Evolutionary conservation across 305 asterid species (phyloP).

Genomic region (Stenogyne calaminthoides): DNA sequence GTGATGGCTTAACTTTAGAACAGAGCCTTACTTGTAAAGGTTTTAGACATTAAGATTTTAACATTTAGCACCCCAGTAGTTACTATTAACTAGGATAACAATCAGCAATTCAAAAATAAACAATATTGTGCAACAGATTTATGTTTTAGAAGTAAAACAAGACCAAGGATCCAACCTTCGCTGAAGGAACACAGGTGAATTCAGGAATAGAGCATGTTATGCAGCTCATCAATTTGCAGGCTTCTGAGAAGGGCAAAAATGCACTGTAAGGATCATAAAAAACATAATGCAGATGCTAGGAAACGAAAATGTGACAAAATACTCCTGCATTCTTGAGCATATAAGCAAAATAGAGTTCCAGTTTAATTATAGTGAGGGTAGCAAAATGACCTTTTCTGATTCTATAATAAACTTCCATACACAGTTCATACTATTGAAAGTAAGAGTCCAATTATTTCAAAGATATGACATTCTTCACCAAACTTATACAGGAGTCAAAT

Average conservation of each 20-base stretch:
- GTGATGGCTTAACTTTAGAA: too few species aligned
- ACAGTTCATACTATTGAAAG: not conserved
- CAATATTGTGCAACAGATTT: conserved; percentile 4
- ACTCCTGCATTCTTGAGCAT: not conserved
- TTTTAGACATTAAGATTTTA: not conserved
- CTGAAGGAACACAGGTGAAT: conserved; percentile 83
- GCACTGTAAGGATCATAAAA: conserved; percentile 22
- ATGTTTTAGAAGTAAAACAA: not conserved
- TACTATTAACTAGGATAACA: not conserved
- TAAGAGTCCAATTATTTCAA: not conserved
- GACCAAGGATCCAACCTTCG: conserved; percentile 62
- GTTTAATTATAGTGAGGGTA: not conserved
- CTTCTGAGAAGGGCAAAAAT: conserved; percentile 55
- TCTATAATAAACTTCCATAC: not conserved
- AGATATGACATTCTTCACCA: not conserved
- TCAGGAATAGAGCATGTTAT: conserved; percentile 91
- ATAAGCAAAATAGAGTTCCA: not conserved
- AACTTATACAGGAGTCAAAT: not conserved
- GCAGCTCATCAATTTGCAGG: conserved; percentile 87
- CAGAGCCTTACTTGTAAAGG: not conserved
- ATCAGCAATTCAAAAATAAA: not conserved
- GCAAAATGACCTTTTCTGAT: not conserved
- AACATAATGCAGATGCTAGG: not conserved
- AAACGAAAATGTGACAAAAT: not conserved
- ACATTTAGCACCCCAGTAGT: not conserved